Conservation (phyloP, 2,329 filamentous ascomycete genomes). For the Beauveria pseudobassiana region DNA sequence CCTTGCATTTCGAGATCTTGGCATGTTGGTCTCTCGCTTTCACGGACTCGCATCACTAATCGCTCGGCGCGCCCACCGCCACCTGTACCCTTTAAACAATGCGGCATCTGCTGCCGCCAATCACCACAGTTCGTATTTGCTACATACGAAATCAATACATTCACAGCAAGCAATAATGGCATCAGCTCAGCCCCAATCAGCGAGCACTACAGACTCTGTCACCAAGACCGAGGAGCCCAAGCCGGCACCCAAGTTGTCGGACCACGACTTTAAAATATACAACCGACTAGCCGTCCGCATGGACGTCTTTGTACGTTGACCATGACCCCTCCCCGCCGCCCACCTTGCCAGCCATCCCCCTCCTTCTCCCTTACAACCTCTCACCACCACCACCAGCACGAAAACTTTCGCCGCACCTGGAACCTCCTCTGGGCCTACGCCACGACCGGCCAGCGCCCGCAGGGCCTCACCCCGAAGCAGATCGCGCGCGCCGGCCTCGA, state of each 20-base stretch:
- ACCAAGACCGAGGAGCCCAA: slow-evolving; percentile 13
- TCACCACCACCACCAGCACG: slow-evolving; percentile 40
- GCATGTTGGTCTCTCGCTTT: neutral
- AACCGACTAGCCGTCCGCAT: slow-evolving; percentile 70
- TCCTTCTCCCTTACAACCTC: neutral
- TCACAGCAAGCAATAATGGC: neutral
- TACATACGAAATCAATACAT: neutral
- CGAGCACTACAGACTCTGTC: neutral
- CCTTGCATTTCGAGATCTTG: neutral
- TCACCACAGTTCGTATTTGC: neutral
- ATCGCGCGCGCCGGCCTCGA: slow-evolving; percentile 62
- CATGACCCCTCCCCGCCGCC: too few relatives aligned
- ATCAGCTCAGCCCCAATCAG: neutral
- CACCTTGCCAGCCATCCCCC: neutral
- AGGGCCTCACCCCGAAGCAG: slow-evolving; percentile 56
- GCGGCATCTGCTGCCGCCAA: neutral
- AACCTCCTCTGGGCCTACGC: slow-evolving; percentile 62
- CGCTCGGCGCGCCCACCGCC: neutral
- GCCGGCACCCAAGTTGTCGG: slow-evolving; percentile 52
- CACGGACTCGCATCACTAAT: neutral
- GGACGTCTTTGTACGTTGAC: slow-evolving; percentile 58
- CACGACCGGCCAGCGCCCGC: slow-evolving; percentile 48
- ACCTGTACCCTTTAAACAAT: neutral
- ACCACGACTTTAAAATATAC: slow-evolving; percentile 60
- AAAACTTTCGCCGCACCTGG: slow-evolving; percentile 70